Evolutionary conservation across 345 rosid genomes (phyloP), one percentile per base, ranked within the genome.

Genomic region (Sisymbrium altissimum): DNA sequence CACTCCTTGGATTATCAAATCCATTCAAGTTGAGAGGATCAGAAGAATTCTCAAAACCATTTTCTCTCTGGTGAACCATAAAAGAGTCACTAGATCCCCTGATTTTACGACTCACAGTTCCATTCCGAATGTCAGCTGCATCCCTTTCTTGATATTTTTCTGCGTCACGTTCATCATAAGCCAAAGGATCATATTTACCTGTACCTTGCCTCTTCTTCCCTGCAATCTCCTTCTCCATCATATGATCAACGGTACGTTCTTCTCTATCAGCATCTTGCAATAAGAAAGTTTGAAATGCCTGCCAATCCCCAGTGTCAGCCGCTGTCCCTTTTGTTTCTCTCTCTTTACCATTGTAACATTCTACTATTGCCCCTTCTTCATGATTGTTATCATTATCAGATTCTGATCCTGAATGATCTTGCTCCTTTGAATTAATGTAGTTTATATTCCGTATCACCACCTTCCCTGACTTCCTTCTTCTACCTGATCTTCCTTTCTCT

Each of bases 381-480:
- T 80, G 88, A 48, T 49, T 77, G 50, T 83, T 79, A 76, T 84
- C 79, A 77, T 65, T 81, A 66, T 85, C 97, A 82, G 88, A 77
- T 66, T 68, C 86, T 13, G 87, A 76, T 68, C 69, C 85, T 13
- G 97, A 95, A 71, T 84, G 71, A 13, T 82, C 80, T 70, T 82
- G 79, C 79, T 73, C 78, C 82, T 90, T 87, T 12, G 96, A 78
- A 79, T 91, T 78, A 60, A 95, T 83, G 79, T 88, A 95, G 54
- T 95, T 95, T 45, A 95, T 78, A 82, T 91, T 95, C 41, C 92
- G 84, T 64, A 95, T 88, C 63, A 95, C 96, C 49, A 95, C 92
- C 81, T 25, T 81, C 8, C 95, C 90, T 5, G 98, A 82, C 57
- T 83, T 81, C 79, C 81, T 86, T 79, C 80, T 88, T 80, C 87